Evolutionary conservation across 2,329 filamentous ascomycete species (phyloP), one percentile per base, ranked within the genome.

Genomic region (Pseudomassariella vexata): DNA sequence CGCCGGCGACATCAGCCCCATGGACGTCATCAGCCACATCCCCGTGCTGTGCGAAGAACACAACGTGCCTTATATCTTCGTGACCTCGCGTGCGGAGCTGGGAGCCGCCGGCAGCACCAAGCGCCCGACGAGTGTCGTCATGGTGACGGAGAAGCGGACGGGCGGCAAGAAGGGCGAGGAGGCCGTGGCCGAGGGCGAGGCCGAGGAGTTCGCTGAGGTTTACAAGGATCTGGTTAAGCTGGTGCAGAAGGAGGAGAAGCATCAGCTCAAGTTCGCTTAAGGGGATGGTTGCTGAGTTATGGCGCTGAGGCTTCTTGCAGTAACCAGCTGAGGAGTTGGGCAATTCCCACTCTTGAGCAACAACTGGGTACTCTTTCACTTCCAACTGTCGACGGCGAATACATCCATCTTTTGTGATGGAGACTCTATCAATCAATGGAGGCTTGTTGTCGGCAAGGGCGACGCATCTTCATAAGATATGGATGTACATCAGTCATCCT

Each of bases 41-140:
- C 92, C 92, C 51, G 85, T 98, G 36, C 82, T 96, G 37, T 96
- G 92, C 74, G 92, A 98, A 68, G 90, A 96, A 66, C 89, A 95
- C 73, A 86, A 85, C 63, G 86, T 95, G 39, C 92, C 92, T 20
- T 98, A 96, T 68, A 79, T 98, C 62, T 98, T 94, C 62, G 85
- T 98, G 50, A 79, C 82, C 39, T 94, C 85, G 53, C 82, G 92
- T 49, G 90, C 88, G 40, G 90, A 96, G 68, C 79, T 98, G 36
- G 92, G 92, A 53, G 85, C 86, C 47, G 90, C 92, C 4, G 89
- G 89, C 39, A 85, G 82, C 60, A 98, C 92, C 30, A 98, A 96
- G 80, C 74, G 92, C 43, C 92, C 92, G 30, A 98, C 92, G 21
- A 94, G 85, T 59, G 92, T 98, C 34, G 87, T 95, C 49, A 94